These are phyloP conservation scores for Multifurca ochricompacta DNA, from an alignment of 768 basidiomycete species.

Conservation along the genomic window DNA sequence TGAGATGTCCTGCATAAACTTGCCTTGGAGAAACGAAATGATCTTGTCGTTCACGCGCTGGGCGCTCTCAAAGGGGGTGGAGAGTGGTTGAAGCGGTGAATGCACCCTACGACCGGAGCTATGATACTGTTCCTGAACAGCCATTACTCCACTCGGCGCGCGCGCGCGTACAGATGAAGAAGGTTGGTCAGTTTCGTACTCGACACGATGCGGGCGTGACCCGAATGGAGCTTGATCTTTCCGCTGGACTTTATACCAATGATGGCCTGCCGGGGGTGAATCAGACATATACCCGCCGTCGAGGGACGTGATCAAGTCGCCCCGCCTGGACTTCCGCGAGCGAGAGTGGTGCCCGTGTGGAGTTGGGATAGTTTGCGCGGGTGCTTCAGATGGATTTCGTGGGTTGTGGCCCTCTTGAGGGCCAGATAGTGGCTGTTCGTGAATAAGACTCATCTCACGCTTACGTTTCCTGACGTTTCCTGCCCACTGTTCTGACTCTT, in stretches of 20 bases:
- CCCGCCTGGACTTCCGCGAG: constrained; percentile 5
- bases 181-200: constrained; percentile 9
- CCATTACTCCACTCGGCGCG: background rate
- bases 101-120: background rate
- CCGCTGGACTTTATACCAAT: background rate
- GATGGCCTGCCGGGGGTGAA: background rate
- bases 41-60: background rate
- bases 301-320: background rate
- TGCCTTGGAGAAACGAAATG: constrained; percentile 1
- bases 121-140: background rate
- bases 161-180: background rate
- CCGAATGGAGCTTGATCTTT: background rate
- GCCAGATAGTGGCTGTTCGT: background rate
- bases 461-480: constrained; percentile 8
- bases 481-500: background rate
- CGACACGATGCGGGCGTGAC: background rate
- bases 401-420: background rate
- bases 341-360: background rate
- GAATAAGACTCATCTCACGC: constrained; percentile 1
- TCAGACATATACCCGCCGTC: constrained; percentile 9
- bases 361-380: background rate
- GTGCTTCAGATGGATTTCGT: background rate
- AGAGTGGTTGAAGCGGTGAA: background rate
- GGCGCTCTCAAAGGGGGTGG: background rate
- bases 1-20: background rate